phyloP scores from a whole-genome alignment of 73 alveolate genomes.

The Breviolum minutum region DNA sequence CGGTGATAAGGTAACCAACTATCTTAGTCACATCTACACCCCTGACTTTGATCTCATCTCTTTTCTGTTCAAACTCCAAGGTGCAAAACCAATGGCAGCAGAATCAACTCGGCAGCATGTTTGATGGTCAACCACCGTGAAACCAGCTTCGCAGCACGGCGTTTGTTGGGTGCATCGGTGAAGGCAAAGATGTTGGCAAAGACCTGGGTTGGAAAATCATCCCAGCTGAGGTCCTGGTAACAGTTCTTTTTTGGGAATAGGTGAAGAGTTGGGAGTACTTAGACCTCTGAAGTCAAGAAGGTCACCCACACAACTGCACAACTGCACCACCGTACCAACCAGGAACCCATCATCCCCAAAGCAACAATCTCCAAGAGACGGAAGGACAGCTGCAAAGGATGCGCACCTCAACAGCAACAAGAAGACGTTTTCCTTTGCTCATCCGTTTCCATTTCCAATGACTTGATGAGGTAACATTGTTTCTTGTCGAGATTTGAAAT shows the following conservation, averaged over 20 bases:
- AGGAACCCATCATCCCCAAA: neutral
- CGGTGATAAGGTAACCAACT: no score
- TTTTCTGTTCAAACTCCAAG: neutral
- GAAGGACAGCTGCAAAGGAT: slow-evolving; percentile 40
- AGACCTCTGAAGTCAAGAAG: no score
- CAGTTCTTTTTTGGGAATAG: no score
- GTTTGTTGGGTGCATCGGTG: slow-evolving; percentile 86
- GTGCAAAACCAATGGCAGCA: neutral
- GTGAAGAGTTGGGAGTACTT: no score
- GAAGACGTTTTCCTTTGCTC: no score
- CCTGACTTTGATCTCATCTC: no score
- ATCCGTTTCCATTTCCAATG: no score
- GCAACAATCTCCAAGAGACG: neutral
- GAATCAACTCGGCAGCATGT: slow-evolving; percentile 30
- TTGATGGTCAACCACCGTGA: slow-evolving; percentile 33
- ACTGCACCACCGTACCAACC: neutral
- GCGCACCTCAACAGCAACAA: neutral
- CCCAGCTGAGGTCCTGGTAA: neutral
- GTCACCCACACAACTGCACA: neutral
- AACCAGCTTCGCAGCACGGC: slow-evolving; percentile 50
- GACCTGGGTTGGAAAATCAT: neutral
- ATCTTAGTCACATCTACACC: no score
- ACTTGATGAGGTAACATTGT: no score
- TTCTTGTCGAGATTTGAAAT: no score
- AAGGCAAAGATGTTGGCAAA: slow-evolving; percentile 91